Conservation (phyloP, 2,329 filamentous ascomycete species). For the Colletotrichum tofieldiae region DNA sequence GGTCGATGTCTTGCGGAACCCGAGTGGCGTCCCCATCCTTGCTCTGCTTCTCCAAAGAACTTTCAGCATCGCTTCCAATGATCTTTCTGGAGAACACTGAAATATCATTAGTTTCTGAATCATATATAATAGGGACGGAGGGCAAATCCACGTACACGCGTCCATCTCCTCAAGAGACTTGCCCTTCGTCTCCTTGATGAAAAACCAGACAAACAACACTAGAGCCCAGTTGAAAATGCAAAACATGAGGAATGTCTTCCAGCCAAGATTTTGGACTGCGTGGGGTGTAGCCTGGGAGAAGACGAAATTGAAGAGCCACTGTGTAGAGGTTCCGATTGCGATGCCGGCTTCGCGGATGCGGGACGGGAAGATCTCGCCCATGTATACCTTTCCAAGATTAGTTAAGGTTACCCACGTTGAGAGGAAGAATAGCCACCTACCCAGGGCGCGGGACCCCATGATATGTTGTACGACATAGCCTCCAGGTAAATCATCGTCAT, state of each 20-base stretch:
- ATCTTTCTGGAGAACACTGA: constrained; percentile 3
- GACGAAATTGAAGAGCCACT: constrained; percentile 68
- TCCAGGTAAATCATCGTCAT: constrained; percentile 67
- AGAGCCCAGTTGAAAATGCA: constrained; percentile 63
- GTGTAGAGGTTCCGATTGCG: constrained; percentile 64
- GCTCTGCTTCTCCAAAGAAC: not conserved
- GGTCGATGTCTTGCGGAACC: not conserved
- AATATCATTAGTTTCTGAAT: not conserved
- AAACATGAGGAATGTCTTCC: constrained; percentile 67
- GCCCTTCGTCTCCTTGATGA: constrained; percentile 61
- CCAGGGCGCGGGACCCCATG: constrained; percentile 69
- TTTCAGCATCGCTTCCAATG: not conserved
- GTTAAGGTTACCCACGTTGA: not conserved
- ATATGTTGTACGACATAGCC: constrained; percentile 67
- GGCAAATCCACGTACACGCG: constrained; percentile 41
- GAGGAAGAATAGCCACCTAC: constrained; percentile 41
- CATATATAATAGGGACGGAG: accelerated
- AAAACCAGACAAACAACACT: constrained; percentile 59
- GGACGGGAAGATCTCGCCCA: constrained; percentile 65
- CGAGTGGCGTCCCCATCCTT: not conserved
- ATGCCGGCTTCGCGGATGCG: constrained; percentile 66
- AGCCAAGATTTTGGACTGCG: constrained; percentile 61
- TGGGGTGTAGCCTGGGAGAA: constrained; percentile 65
- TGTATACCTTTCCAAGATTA: constrained; percentile 56
- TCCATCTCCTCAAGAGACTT: constrained; percentile 62